These are phyloP conservation scores for Haberlea rhodopensis DNA, from an alignment of 257 asterid genomes.

Conservation along the genomic window DNA sequence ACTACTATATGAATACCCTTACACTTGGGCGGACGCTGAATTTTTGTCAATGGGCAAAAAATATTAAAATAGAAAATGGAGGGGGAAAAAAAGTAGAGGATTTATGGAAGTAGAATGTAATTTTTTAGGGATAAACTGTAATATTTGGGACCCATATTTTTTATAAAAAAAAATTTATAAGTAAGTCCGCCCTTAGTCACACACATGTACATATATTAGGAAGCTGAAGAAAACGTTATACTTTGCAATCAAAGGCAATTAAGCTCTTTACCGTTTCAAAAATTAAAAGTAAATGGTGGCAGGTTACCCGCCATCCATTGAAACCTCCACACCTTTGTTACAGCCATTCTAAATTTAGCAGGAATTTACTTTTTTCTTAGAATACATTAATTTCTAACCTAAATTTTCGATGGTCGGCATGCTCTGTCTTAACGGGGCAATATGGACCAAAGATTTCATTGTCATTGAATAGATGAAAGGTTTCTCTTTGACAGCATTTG, in stretches of 20 bases:
- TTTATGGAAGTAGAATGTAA: no score
- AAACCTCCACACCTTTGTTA: slow-evolving; percentile 3
- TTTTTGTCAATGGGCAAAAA: no score
- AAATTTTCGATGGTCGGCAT: slow-evolving; percentile 37
- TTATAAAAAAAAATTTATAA: no score
- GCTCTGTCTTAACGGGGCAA: slow-evolving; percentile 29
- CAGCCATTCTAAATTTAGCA: slow-evolving; percentile 10
- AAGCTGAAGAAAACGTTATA: no score
- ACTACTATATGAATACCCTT: no score
- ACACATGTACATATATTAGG: no score
- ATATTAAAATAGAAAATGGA: no score
- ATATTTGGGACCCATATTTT: no score
- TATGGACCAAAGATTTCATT: slow-evolving; percentile 34
- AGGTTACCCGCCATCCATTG: slow-evolving; percentile 23
- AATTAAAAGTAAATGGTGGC: slow-evolving; percentile 21
- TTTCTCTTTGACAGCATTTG: slow-evolving; percentile 40
- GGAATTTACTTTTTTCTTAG: neutral
- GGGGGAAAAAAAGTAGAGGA: no score
- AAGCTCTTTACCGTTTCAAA: neutral
- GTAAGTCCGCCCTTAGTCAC: no score
- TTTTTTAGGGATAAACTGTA: no score
- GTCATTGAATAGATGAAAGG: slow-evolving; percentile 47
- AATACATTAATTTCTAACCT: slow-evolving; percentile 19
- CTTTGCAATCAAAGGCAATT: neutral
- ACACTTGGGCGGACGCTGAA: no score